Conservation (phyloP, 495 filamentous ascomycete species). For the Tetracladium setigerum region DNA sequence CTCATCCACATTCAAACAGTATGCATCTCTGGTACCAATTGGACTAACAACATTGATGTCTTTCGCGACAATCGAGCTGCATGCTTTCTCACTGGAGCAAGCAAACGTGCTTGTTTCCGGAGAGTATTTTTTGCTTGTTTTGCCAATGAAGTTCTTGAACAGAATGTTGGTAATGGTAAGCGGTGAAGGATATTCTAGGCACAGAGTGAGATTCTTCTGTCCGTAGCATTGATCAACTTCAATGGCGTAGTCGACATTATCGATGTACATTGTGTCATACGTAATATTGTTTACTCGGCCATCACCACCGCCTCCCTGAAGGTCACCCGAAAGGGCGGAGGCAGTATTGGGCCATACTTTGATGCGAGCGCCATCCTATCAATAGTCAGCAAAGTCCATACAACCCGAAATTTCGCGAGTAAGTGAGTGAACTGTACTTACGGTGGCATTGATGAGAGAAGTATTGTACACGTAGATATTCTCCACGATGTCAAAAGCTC, state of each 20-base stretch:
- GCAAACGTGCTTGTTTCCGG: slow-evolving; percentile 48
- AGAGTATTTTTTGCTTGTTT: slow-evolving; percentile 42
- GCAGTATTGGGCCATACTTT: slow-evolving; percentile 59
- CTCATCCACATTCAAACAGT: slow-evolving; percentile 46
- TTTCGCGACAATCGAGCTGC: slow-evolving; percentile 42
- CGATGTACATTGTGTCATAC: slow-evolving; percentile 45
- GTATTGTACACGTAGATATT: slow-evolving; percentile 60
- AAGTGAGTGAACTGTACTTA: not conserved
- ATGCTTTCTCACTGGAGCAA: slow-evolving; percentile 46
- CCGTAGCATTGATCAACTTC: slow-evolving; percentile 62
- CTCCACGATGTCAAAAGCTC: slow-evolving; percentile 56
- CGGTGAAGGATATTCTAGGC: slow-evolving; percentile 46
- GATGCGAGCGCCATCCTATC: slow-evolving; percentile 55
- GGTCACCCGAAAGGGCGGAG: slow-evolving; percentile 42
- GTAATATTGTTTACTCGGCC: slow-evolving; percentile 43
- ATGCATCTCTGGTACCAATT: slow-evolving; percentile 37
- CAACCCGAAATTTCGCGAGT: not conserved
- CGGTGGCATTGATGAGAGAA: slow-evolving; percentile 54
- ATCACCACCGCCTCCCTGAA: slow-evolving; percentile 53
- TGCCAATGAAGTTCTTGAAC: slow-evolving; percentile 47
- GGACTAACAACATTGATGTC: slow-evolving; percentile 47
- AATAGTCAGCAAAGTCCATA: slow-evolving; percentile 6
- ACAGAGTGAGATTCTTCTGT: slow-evolving; percentile 53
- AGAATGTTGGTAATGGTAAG: slow-evolving; percentile 49
- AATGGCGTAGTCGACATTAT: slow-evolving; percentile 57